phyloP scores from a whole-genome alignment of 2,329 filamentous ascomycete genomes.

The Calonectria pauciramosa region DNA sequence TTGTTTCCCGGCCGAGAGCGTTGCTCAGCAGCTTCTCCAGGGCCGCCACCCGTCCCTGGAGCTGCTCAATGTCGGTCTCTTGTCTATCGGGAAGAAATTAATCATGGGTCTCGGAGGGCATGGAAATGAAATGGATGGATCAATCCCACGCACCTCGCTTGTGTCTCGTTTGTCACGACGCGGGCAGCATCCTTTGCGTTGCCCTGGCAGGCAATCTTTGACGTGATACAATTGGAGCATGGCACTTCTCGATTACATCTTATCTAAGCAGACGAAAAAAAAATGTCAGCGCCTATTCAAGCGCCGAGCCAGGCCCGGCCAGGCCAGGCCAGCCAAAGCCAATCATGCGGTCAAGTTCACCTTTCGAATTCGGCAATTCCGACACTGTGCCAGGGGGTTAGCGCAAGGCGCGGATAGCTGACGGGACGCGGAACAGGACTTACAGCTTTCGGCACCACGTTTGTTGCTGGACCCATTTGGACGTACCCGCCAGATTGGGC shows the following conservation, averaged over 20 bases:
- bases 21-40: not conserved
- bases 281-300: not conserved
- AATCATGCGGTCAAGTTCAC: not conserved
- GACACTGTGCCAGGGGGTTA: not conserved
- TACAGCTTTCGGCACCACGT: constrained; percentile 1
- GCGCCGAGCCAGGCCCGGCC: not conserved
- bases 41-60: not conserved
- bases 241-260: constrained; percentile 8
- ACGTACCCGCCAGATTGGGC: not conserved
- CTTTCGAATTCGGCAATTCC: constrained; percentile 10
- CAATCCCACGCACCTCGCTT: constrained; percentile 1
- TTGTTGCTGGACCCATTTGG: not conserved
- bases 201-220: constrained; percentile 2
- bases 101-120: not conserved
- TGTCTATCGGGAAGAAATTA: not conserved
- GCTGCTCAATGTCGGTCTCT: not conserved
- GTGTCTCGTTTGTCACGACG: not conserved
- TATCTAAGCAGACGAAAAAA: not conserved
- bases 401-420: not conserved
- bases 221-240: constrained; percentile 8
- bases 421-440: not conserved
- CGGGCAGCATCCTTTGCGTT: not conserved
- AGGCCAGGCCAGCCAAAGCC: not conserved
- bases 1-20: not conserved
- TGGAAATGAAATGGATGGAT: not conserved